phyloP scores from a whole-genome alignment of 1,284 basidiomycete genomes.

The Ustilago vetiveriae region DNA sequence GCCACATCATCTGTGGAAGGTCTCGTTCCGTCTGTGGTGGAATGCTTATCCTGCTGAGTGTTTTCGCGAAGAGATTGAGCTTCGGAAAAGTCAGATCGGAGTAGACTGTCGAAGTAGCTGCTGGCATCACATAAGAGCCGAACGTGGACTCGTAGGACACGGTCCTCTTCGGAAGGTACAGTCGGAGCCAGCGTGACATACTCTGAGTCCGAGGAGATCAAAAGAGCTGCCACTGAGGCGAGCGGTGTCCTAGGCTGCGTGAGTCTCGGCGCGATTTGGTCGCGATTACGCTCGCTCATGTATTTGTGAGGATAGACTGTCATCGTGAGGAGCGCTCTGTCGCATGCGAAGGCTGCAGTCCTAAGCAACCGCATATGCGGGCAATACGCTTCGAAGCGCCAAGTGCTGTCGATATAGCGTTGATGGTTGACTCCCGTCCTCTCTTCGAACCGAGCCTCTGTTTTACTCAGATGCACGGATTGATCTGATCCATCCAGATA shows the following conservation, averaged over 20 bases:
- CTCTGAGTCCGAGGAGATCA: neutral
- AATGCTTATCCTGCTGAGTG: neutral
- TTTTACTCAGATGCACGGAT: too few species aligned
- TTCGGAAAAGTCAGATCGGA: constrained; percentile 7
- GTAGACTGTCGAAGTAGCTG: neutral
- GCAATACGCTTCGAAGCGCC: too few species aligned
- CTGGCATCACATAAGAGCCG: constrained; percentile 1
- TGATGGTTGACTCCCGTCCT: too few species aligned
- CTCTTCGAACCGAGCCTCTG: too few species aligned
- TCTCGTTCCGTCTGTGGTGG: neutral
- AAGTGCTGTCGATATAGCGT: too few species aligned
- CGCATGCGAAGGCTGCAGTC: too few species aligned
- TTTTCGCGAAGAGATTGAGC: neutral
- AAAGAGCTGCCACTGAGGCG: neutral
- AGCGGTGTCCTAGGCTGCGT: neutral
- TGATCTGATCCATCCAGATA: too few species aligned
- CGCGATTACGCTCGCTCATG: neutral
- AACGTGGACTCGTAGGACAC: neutral
- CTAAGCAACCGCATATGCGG: too few species aligned
- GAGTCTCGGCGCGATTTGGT: neutral
- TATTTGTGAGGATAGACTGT: too few species aligned
- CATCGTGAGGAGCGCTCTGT: neutral
- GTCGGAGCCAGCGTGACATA: neutral
- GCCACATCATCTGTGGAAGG: too few species aligned
- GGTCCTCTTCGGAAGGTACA: neutral